A percentile compares a stretch with the other conserved stretches of the same genome.
Evolutionary conservation across 192 early-diverging fungal genomes (phyloP).

Genomic region (Umbelopsis ramanniana): DNA sequence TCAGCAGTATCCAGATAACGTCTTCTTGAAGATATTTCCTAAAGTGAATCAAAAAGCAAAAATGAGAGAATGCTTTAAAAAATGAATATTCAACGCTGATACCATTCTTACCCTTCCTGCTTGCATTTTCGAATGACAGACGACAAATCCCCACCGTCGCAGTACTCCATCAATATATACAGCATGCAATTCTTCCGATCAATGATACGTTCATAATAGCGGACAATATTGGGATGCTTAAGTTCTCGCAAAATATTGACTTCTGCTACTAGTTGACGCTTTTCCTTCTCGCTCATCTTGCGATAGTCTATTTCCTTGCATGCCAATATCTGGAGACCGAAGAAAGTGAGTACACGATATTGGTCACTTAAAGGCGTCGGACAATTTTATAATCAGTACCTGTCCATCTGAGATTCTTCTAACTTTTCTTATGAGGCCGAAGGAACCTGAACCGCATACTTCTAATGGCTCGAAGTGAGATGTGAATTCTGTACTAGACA

Average conservation of each 20-base stretch:
- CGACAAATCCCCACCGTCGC: constrained; percentile 75
- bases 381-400: constrained; percentile 42
- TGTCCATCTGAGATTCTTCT: constrained; percentile 65
- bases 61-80: background rate
- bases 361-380: background rate
- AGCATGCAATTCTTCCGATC: constrained; percentile 69
- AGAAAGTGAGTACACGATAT: background rate
- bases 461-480: constrained; percentile 64
- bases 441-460: constrained; percentile 72
- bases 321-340: constrained; percentile 58
- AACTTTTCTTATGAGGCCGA: constrained; percentile 75
- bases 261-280: constrained; percentile 73
- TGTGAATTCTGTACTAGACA: constrained; percentile 28
- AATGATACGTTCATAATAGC: constrained; percentile 71
- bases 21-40: constrained; percentile 64
- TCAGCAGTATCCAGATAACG: constrained; percentile 67
- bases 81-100: background rate
- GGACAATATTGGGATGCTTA: constrained; percentile 74
- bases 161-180: constrained; percentile 83
- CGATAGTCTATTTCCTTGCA: constrained; percentile 82
- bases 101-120: constrained; percentile 49
- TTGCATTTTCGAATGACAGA: constrained; percentile 66
- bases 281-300: constrained; percentile 76
- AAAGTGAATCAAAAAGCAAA: background rate
- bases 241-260: constrained; percentile 77